These are phyloP conservation scores for Favolaschia claudopus DNA, from an alignment of 768 basidiomycete genomes.

Conservation along the genomic window DNA sequence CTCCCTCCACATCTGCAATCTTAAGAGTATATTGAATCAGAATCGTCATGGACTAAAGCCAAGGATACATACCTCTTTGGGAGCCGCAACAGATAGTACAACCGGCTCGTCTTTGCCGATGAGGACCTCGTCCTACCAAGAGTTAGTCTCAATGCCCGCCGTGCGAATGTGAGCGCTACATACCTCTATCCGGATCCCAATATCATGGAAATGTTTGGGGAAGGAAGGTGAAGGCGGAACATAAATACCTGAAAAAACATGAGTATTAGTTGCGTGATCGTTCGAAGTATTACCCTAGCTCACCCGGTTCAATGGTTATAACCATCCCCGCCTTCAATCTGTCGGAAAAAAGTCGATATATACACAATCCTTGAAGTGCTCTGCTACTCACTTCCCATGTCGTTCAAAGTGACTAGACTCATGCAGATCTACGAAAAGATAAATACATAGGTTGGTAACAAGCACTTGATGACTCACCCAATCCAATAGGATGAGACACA, in stretches of 20 bases:
- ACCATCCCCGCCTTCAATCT: constrained; percentile 89
- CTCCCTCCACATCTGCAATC: constrained; percentile 82
- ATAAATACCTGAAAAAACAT: constrained; percentile 68
- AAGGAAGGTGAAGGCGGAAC: constrained; percentile 83
- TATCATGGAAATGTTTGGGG: constrained; percentile 88
- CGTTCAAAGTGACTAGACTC: constrained; percentile 76
- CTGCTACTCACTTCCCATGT: constrained; percentile 52
- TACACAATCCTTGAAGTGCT: background rate
- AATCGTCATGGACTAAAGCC: background rate
- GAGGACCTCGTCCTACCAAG: constrained; percentile 72
- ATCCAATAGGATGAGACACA: constrained; percentile 90
- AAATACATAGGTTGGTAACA: background rate
- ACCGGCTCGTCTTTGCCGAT: constrained; percentile 66
- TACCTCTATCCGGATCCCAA: constrained; percentile 93
- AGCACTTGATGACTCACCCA: constrained; percentile 57
- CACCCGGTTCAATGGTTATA: constrained; percentile 90
- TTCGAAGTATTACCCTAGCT: constrained; percentile 6
- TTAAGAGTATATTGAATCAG: constrained; percentile 26
- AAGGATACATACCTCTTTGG: constrained; percentile 71
- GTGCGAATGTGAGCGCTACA: background rate
- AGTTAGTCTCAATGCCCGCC: constrained; percentile 4
- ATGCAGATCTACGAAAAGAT: constrained; percentile 72
- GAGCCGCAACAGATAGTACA: constrained; percentile 75
- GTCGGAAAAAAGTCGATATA: constrained; percentile 1
- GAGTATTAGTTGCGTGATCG: constrained; percentile 4